Percentiles rank a stretch among this genome's conserved stretches.
phyloP scores from a whole-genome alignment of 345 rosid genomes.

The Rhizophora apiculata region DNA sequence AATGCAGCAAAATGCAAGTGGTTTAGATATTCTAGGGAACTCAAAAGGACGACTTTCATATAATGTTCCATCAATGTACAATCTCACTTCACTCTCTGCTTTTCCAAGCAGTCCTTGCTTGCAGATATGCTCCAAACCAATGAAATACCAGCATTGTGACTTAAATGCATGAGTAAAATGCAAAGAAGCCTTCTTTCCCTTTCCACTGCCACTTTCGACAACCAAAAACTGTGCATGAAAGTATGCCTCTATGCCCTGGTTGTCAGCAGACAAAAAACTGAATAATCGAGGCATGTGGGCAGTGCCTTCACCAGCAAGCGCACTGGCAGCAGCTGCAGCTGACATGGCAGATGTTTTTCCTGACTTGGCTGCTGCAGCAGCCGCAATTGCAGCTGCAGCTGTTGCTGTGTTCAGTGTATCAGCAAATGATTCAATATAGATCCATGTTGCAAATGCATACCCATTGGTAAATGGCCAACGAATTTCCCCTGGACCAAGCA shows the following conservation, averaged over 20 bases:
- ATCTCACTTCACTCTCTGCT: slow-evolving; percentile 87
- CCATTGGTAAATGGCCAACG: slow-evolving; percentile 98
- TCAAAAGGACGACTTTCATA: slow-evolving; percentile 94
- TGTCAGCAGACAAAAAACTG: slow-evolving; percentile 95
- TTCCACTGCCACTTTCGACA: slow-evolving; percentile 93
- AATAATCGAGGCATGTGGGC: slow-evolving; percentile 97
- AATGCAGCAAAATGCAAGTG: slow-evolving; percentile 95
- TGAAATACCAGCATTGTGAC: slow-evolving; percentile 98
- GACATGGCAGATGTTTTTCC: slow-evolving; percentile 99
- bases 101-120: slow-evolving; percentile 88
- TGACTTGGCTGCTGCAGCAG: slow-evolving; percentile 95
- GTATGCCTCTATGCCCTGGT: slow-evolving; percentile 95
- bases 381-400: slow-evolving; percentile 96
- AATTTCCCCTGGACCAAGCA: slow-evolving; percentile 99
- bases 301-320: slow-evolving; percentile 98
- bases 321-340: slow-evolving; percentile 99
- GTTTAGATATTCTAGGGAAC: slow-evolving; percentile 89
- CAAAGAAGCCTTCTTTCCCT: slow-evolving; percentile 87
- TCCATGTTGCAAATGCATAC: slow-evolving; percentile 95
- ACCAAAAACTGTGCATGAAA: slow-evolving; percentile 98
- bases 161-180: slow-evolving; percentile 99
- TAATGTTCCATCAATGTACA: slow-evolving; percentile 90
- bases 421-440: slow-evolving; percentile 96
- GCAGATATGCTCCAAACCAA: slow-evolving; percentile 86
- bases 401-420: slow-evolving; percentile 97